Base-by-base conservation (phyloP, 2,329 filamentous ascomycete genomes). In the Diplodia mutila region DNA sequence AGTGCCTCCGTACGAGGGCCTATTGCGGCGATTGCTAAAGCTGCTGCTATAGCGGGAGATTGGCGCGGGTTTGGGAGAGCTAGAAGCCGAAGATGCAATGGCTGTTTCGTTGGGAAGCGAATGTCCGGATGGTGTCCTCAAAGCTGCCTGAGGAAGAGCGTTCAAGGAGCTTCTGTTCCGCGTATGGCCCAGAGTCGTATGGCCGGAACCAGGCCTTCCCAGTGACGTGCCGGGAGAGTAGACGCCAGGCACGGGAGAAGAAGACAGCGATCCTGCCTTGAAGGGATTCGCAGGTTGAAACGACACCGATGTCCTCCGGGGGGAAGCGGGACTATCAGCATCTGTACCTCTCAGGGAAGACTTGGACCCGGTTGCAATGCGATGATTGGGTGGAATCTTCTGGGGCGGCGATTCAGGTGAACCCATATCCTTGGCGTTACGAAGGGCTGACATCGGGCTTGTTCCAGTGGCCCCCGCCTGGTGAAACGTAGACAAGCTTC, bases 201-300 rank as follows among this genome's bases (percentile, higher is more conserved):
- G 52, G 23, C 66, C 66, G 21, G 59, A 46, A 49, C 72, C 71
- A 23, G 74, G 75, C 67, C 82, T 79, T 65, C 79, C 78, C 27
- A 83, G 72, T 2, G 81, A 82, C 27, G 80, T 84, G 69, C 85
- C 81, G 34, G 86, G 86, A 8, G 85, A 88, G 7, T 83, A 81
- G 4, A 82, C 70, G n/a, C 75, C 79, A 34, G 82, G 80, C n/a
- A 85, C 83, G 21, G 94, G 94, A 4, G 94, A 97, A 4, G 91
- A 93, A 2, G 94, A 97, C n/a, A 98, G 83, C 1, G 94, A 96
- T 12, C 94, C 94, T 16, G 94, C 92, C 79, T 99, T 99, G 83
- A 99, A 99, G 2, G 66, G 66, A 55, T 67, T 67, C n/a, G 55
- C 37, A 0, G 94, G 94, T 73, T 96, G 92, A 74, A 97, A 97